phyloP scores from a whole-genome alignment of 768 basidiomycete species.

The Macrolepiota albuminosa region DNA sequence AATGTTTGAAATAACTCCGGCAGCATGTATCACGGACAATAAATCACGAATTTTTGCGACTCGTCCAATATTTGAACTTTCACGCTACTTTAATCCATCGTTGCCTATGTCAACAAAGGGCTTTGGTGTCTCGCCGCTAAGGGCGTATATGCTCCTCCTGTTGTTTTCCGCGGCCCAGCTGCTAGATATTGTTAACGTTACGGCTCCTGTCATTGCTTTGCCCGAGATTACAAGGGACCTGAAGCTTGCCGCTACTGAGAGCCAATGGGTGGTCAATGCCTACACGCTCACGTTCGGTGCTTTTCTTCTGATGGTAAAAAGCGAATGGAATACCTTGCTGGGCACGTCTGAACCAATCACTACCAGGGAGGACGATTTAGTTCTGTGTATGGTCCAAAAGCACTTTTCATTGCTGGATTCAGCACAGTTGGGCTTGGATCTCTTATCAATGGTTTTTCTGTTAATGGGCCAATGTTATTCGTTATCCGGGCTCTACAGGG shows the following conservation, averaged over 20 bases:
- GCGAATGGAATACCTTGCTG: neutral
- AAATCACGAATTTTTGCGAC: too few species aligned
- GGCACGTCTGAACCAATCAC: neutral
- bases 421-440: slow-evolving; percentile 33
- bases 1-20: too few species aligned
- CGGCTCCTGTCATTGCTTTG: slow-evolving; percentile 29
- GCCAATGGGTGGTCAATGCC: slow-evolving; percentile 31
- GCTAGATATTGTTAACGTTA: slow-evolving; percentile 34
- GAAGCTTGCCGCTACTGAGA: slow-evolving; percentile 10
- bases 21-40: too few species aligned
- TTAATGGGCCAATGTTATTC: slow-evolving; percentile 39
- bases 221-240: slow-evolving; percentile 20
- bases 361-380: slow-evolving; percentile 26
- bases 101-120: neutral
- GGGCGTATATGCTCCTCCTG: slow-evolving; percentile 16
- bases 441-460: slow-evolving; percentile 35
- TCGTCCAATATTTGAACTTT: too few species aligned
- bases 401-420: slow-evolving; percentile 36
- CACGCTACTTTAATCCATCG: neutral
- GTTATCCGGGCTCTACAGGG: slow-evolving; percentile 45
- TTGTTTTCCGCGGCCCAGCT: slow-evolving; percentile 33
- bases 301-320: slow-evolving; percentile 24
- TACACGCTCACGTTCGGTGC: slow-evolving; percentile 32
- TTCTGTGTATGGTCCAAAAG: slow-evolving; percentile 30
- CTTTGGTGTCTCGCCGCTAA: slow-evolving; percentile 5